phyloP scores from a whole-genome alignment of 257 asterid genomes.

The Rhazya stricta region DNA sequence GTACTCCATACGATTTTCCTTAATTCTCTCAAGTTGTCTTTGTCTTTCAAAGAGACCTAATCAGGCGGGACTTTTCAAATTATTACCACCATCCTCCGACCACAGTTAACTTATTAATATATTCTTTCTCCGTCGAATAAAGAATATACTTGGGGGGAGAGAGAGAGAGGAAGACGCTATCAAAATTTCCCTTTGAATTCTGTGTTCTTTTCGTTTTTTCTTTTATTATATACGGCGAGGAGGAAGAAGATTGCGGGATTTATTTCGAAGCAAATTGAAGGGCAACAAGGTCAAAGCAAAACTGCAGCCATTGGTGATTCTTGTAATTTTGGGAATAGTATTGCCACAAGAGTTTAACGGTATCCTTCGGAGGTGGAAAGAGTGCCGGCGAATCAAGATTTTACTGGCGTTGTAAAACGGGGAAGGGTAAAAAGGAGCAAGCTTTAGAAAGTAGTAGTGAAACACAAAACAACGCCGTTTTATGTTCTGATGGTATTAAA shows the following conservation, averaged over 20 bases:
- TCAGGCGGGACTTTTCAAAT: background rate
- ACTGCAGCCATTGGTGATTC: background rate
- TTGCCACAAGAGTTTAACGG: background rate
- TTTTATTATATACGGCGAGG: no score
- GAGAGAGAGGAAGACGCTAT: background rate
- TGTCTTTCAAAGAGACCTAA: background rate
- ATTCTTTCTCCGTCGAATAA: no score
- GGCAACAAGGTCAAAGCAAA: background rate
- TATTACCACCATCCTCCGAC: background rate
- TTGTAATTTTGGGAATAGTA: background rate
- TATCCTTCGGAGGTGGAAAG: background rate
- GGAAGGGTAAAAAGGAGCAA: background rate
- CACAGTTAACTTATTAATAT: background rate
- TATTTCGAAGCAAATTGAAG: background rate
- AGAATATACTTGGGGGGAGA: background rate
- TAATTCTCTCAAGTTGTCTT: background rate
- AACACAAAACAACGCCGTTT: background rate
- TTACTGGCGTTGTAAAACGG: background rate
- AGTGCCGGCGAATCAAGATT: background rate
- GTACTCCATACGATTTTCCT: no score
- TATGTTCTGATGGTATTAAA: background rate
- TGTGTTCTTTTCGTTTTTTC: no score
- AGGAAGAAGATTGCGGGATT: background rate
- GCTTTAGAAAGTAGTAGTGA: background rate
- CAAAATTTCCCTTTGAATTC: background rate